A percentile compares a stretch with the other conserved stretches of the same genome.
These are phyloP conservation scores for Sarcomyxa edulis DNA, from an alignment of 768 basidiomycete genomes.

Conservation along the genomic window DNA sequence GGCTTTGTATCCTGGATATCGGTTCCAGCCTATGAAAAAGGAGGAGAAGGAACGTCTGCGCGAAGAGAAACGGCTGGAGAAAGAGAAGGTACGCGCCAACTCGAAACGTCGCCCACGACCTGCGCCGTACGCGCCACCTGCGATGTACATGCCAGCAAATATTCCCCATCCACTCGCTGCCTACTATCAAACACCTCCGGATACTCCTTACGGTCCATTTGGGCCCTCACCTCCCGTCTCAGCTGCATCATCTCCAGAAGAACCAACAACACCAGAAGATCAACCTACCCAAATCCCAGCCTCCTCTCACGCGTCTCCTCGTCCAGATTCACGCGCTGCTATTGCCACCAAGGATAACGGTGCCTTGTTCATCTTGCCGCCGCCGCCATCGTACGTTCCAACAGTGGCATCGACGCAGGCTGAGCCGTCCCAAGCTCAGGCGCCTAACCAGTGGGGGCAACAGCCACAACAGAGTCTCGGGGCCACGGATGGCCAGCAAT, in stretches of 20 bases:
- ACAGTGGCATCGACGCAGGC: no score
- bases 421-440: no score
- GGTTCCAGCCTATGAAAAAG: slow-evolving; percentile 51
- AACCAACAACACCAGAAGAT: slow-evolving; percentile 9
- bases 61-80: slow-evolving; percentile 34
- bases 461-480: no score
- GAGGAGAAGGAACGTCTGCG: slow-evolving; percentile 39
- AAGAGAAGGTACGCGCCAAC: slow-evolving; percentile 26
- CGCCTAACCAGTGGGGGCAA: no score
- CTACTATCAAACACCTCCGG: slow-evolving; percentile 12
- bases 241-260: slow-evolving; percentile 40
- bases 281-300: slow-evolving; percentile 9
- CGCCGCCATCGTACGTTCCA: neutral
- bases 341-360: no score
- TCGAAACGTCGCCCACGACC: slow-evolving; percentile 13
- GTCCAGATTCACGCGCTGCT: slow-evolving; percentile 5
- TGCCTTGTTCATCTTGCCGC: no score
- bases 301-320: slow-evolving; percentile 8
- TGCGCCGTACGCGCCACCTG: slow-evolving; percentile 9
- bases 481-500: no score
- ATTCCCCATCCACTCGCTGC: slow-evolving; percentile 10
- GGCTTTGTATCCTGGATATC: slow-evolving; percentile 48
- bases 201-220: slow-evolving; percentile 26
- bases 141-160: slow-evolving; percentile 11
- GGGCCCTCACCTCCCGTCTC: slow-evolving; percentile 54